These are phyloP conservation scores for Sparassis latifolia DNA, from an alignment of 1,284 basidiomycete species.

Conservation along the genomic window DNA sequence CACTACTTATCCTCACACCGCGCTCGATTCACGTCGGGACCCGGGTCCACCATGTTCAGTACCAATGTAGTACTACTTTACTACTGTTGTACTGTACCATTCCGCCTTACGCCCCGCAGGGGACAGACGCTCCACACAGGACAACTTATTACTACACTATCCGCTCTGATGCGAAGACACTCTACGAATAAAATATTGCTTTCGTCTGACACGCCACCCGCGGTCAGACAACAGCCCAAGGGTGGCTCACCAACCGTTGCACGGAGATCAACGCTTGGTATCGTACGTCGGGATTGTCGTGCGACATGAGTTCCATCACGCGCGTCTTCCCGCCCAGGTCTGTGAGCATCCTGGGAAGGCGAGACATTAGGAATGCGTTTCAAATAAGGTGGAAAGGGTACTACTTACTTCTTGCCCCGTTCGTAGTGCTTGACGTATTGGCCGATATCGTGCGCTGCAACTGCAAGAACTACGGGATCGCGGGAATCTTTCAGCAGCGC, in stretches of 20 bases:
- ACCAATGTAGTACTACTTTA: too few species aligned
- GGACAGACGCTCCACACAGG: too few species aligned
- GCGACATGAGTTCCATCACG: slow-evolving; percentile 94
- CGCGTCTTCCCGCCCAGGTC: slow-evolving; percentile 84
- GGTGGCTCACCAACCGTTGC: slow-evolving; percentile 75
- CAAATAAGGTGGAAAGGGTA: slow-evolving; percentile 4
- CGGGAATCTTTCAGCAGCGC: slow-evolving; percentile 64
- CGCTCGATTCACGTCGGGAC: too few species aligned
- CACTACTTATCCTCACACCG: too few species aligned
- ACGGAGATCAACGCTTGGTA: slow-evolving; percentile 88
- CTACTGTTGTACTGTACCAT: too few species aligned
- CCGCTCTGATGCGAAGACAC: too few species aligned
- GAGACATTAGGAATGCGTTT: slow-evolving; percentile 1
- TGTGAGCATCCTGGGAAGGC: slow-evolving; percentile 56
- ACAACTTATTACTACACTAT: too few species aligned
- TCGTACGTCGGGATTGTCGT: slow-evolving; percentile 83
- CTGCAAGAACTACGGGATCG: slow-evolving; percentile 76
- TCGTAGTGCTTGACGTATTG: slow-evolving; percentile 91
- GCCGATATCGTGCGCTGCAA: slow-evolving; percentile 89
- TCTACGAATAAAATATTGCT: too few species aligned
- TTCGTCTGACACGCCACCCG: too few species aligned
- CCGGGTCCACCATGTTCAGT: too few species aligned
- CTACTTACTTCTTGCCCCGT: slow-evolving; percentile 80
- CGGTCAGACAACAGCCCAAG: slow-evolving; percentile 44
- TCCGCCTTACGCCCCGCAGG: too few species aligned